Evolutionary conservation across 495 filamentous ascomycete species (phyloP).

Genomic region (Haplographium delicatum): DNA sequence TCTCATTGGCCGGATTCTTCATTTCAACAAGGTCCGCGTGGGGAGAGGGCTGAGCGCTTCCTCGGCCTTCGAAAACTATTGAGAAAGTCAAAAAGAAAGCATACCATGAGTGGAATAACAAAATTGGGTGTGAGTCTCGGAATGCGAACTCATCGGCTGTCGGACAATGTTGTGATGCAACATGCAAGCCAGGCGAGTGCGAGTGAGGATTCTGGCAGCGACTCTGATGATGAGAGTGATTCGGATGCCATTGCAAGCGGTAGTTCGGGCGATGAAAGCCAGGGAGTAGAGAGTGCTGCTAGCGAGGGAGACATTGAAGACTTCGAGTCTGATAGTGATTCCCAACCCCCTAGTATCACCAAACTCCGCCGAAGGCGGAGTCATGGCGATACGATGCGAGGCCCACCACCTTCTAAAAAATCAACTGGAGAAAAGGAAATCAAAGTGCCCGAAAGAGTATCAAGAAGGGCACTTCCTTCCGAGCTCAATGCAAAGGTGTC

Average conservation of each 20-base stretch:
- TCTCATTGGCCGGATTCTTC: constrained; percentile 49
- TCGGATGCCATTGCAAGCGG: constrained; percentile 5
- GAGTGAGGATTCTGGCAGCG: constrained; percentile 21
- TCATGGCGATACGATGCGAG: constrained; percentile 23
- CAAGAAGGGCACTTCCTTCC: neutral
- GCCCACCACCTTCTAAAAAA: constrained; percentile 27
- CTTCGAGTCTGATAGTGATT: constrained; percentile 27
- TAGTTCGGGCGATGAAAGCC: constrained; percentile 2
- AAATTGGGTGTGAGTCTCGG: constrained; percentile 62
- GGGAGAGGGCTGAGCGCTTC: constrained; percentile 35
- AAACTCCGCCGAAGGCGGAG: constrained; percentile 18
- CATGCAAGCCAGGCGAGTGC: constrained; percentile 20
- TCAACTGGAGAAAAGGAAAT: constrained; percentile 21
- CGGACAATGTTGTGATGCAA: constrained; percentile 56
- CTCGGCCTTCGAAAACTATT: constrained; percentile 45
- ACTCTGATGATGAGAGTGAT: constrained; percentile 16
- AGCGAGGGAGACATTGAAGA: constrained; percentile 48
- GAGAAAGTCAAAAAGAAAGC: constrained; percentile 44
- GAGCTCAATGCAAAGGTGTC: neutral
- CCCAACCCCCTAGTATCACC: neutral
- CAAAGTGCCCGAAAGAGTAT: constrained; percentile 12
- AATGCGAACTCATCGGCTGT: constrained; percentile 71
- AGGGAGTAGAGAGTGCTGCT: constrained; percentile 36
- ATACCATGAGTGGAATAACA: constrained; percentile 56
- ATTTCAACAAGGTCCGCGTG: constrained; percentile 42